Base-by-base conservation (phyloP, 257 asterid genomes). In the Leonotis leonurus region DNA sequence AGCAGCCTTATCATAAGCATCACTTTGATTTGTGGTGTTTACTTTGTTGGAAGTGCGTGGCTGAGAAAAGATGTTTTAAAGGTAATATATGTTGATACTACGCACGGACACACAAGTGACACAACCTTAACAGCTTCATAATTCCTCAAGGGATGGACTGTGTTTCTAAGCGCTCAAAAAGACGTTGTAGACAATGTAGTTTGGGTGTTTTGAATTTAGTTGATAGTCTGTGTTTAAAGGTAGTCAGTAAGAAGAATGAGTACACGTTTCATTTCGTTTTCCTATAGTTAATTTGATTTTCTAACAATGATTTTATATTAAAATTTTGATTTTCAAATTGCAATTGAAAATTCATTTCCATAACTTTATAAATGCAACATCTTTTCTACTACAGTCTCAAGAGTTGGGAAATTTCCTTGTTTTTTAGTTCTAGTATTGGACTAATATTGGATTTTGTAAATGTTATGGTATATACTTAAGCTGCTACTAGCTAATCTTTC, bases 1-100 rank as follows among this genome's bases (percentile, higher is more conserved):
- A 84, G 80, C 77, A 70, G 83, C 76, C 73, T 88, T 57, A 32
- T 82, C 45, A 12, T 84, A 16, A 56, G 77, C 9, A 76, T 78
- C 51, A 67, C 85, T 59, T 67, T 84, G 83, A 21, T 89, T 56
- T 85, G 70, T 60, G 82, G 79, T n/a, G 77, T 76, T 73, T 88
- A 80, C 84, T 79, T 88, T 59, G 36, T 80, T 10, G 78, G 90
- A 24, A 73, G 74, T 58, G 81, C 84, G 24, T 78, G 87, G 75
- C 61, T 88, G 26, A 74, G 77, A 39, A 79, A 61, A 68, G 84
- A 84, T 58, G 65, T 56, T 6, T 56, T 60, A 21, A 61, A 53
- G 83, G 98, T 83, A n/a, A 78, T 60, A 39, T 24, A 12, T 40
- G 21, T 26, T 57, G 6, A 44, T 76, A 27, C 57, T 13, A 14